Evolutionary conservation across 169 alveolate species (phyloP).

Genomic region (Eimeria acervulina): DNA sequence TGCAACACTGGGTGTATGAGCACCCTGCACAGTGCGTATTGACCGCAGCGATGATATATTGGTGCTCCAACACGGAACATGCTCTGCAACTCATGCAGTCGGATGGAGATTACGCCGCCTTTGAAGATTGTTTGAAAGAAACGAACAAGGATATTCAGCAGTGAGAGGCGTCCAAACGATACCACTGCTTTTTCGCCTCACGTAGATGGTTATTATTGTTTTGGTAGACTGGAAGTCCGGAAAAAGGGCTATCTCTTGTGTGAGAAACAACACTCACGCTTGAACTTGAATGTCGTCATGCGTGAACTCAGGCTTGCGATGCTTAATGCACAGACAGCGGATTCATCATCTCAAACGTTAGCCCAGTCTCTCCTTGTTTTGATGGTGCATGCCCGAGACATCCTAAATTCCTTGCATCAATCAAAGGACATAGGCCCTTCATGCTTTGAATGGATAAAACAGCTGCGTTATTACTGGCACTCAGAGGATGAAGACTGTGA

Average conservation of each 20-base stretch:
- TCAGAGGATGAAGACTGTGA: slow-evolving; percentile 75
- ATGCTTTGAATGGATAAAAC: slow-evolving; percentile 97
- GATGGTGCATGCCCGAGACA: slow-evolving; percentile 88
- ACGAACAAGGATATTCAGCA: slow-evolving; percentile 52
- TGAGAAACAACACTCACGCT: slow-evolving; percentile 91
- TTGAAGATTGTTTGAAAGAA: slow-evolving; percentile 21
- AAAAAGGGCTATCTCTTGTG: slow-evolving; percentile 84
- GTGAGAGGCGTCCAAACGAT: not conserved
- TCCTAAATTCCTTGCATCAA: slow-evolving; percentile 88
- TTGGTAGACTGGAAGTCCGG: not conserved
- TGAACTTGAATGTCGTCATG: slow-evolving; percentile 95
- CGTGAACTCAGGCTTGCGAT: slow-evolving; percentile 97
- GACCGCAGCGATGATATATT: slow-evolving; percentile 56
- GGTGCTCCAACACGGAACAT: slow-evolving; percentile 46
- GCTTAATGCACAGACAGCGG: slow-evolving; percentile 88
- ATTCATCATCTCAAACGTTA: slow-evolving; percentile 90
- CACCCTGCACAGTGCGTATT: slow-evolving; percentile 79
- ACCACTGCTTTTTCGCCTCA: not conserved
- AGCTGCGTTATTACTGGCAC: slow-evolving; percentile 96
- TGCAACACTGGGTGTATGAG: slow-evolving; percentile 18
- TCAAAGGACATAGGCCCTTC: slow-evolving; percentile 85
- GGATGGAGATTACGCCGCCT: not conserved
- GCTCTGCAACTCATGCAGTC: slow-evolving; percentile 34
- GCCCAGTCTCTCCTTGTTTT: slow-evolving; percentile 89
- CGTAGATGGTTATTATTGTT: not conserved